Conservation (phyloP, 116 monocot species). For the Iris pallida region DNA sequence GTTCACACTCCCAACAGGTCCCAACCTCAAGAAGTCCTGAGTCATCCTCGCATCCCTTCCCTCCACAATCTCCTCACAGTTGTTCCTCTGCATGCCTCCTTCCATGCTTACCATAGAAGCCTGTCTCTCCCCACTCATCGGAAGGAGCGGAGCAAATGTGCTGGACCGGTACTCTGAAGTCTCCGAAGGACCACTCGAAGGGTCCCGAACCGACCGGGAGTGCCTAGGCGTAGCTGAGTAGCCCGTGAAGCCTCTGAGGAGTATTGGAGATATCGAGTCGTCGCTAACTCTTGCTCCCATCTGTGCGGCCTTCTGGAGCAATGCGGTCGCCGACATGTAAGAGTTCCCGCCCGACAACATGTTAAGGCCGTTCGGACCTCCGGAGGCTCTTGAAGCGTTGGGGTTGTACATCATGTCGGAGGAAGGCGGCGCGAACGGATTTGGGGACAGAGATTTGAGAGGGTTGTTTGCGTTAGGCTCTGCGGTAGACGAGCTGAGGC, state of each 20-base stretch:
- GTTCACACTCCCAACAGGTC: background rate
- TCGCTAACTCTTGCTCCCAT: conserved; percentile 33
- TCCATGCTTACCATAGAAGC: background rate
- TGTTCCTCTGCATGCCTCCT: background rate
- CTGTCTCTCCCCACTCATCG: conserved; percentile 3
- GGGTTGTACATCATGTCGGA: conserved; percentile 12
- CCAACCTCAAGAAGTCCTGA: conserved; percentile 33
- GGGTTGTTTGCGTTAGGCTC: conserved; percentile 2
- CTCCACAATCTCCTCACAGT: background rate
- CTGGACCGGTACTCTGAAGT: background rate
- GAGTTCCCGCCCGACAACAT: conserved; percentile 12
- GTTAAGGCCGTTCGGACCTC: conserved; percentile 2
- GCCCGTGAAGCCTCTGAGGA: conserved; percentile 29
- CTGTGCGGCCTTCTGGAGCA: conserved; percentile 36
- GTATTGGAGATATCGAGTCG: conserved; percentile 25
- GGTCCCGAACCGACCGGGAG: background rate
- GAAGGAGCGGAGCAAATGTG: background rate
- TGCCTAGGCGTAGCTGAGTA: conserved; percentile 7
- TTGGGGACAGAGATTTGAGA: conserved; percentile 11
- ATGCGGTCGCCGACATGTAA: conserved; percentile 36
- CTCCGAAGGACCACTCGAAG: background rate
- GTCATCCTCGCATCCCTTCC: conserved; percentile 16
- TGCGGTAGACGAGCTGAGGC: conserved; percentile 10
- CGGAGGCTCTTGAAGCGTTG: background rate
- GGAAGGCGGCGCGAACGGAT: conserved; percentile 10